Percentiles rank a stretch among this genome's conserved stretches.
Evolutionary conservation across 306 rosid species (phyloP).

Genomic region (Comarum palustre): DNA sequence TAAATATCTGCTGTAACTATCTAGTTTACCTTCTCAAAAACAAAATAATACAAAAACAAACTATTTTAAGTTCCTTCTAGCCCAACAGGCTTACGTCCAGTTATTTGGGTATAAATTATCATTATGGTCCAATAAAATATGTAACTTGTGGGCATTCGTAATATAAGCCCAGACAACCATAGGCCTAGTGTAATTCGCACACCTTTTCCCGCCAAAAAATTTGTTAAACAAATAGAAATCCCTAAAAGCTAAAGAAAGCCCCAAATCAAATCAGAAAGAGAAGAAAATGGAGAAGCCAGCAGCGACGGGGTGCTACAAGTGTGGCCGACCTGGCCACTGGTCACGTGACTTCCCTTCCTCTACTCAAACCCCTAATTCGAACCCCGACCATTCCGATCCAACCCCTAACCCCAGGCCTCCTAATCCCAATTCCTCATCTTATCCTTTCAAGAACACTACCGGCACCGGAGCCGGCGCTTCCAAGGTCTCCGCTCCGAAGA

Average conservation of each 20-base stretch:
- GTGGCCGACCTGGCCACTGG: slow-evolving; percentile 99
- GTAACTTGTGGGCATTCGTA: too few species aligned
- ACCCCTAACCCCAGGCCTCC: slow-evolving; percentile 18
- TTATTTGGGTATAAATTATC: too few species aligned
- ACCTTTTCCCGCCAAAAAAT: slow-evolving; percentile 27
- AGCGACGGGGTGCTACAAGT: slow-evolving; percentile 93
- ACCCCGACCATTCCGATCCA: slow-evolving; percentile 17
- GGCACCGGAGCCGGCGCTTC: neutral
- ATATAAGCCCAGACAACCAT: neutral
- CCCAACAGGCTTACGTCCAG: too few species aligned
- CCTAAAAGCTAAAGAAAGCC: neutral
- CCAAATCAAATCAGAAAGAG: neutral
- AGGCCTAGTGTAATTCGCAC: slow-evolving; percentile 10
- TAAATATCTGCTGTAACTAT: too few species aligned
- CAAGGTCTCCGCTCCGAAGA: slow-evolving; percentile 46
- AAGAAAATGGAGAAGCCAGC: slow-evolving; percentile 28
- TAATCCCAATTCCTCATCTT: slow-evolving; percentile 31
- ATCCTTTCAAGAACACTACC: slow-evolving; percentile 14
- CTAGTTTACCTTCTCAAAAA: too few species aligned
- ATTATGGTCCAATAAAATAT: too few species aligned
- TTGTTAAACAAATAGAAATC: neutral
- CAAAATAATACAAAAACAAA: too few species aligned
- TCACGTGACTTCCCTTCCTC: slow-evolving; percentile 90
- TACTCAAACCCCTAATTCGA: slow-evolving; percentile 27
- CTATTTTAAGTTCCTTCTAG: too few species aligned